phyloP scores from a whole-genome alignment of 208 protist genomes.

The Acanthamoeba triangularis region DNA sequence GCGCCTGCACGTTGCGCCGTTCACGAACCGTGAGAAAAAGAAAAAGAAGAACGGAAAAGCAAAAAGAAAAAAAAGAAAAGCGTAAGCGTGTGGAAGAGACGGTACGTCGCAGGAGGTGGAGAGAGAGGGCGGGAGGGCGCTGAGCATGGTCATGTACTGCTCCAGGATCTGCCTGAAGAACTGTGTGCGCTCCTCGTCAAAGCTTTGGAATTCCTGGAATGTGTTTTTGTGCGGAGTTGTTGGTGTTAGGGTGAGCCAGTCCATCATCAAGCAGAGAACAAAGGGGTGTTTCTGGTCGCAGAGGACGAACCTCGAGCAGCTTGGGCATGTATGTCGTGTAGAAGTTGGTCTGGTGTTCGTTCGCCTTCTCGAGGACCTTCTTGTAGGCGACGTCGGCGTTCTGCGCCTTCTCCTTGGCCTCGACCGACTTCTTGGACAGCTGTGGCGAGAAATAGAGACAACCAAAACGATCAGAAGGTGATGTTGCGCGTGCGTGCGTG shows the following conservation, averaged over 20 bases:
- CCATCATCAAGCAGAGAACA: too few relatives aligned
- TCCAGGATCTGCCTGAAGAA: conserved; percentile 44
- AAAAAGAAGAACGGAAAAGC: background rate
- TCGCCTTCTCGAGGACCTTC: conserved; percentile 57
- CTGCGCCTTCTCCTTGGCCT: conserved; percentile 55
- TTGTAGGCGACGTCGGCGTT: conserved; percentile 34
- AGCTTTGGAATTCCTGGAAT: conserved; percentile 51
- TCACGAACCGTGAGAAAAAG: background rate
- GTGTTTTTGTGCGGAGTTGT: too few relatives aligned
- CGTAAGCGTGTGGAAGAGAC: background rate
- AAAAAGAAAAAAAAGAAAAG: background rate
- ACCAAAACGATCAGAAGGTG: too few relatives aligned
- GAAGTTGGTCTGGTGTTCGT: conserved; percentile 43
- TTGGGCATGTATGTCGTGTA: conserved; percentile 48
- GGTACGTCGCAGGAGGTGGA: background rate
- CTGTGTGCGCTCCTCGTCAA: conserved; percentile 29
- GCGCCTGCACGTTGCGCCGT: background rate
- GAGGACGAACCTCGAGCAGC: background rate
- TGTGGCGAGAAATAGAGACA: background rate
- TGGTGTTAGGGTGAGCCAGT: too few relatives aligned
- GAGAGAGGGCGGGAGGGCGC: conserved; percentile 1
- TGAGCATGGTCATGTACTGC: conserved; percentile 47
- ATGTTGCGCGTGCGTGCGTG: too few relatives aligned
- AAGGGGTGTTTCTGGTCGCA: too few relatives aligned
- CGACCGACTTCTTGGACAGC: conserved; percentile 60